Base-by-base conservation (phyloP, 257 asterid species). In the Fraxinus pennsylvanica region DNA sequence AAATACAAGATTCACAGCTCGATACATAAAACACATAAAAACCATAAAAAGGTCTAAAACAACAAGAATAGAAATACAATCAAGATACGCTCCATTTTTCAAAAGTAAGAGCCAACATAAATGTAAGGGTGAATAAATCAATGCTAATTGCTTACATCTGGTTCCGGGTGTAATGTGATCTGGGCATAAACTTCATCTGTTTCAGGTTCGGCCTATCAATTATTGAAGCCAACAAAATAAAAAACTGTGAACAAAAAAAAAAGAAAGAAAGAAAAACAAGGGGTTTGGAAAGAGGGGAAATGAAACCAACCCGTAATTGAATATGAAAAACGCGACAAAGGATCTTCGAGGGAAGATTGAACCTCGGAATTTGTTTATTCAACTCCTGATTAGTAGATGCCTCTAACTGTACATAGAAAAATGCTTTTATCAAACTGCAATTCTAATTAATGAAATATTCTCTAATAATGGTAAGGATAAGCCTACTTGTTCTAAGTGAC, bases 171-270 rank as follows among this genome's bases (percentile, higher is more conserved):
- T 83, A 93, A 81, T 50, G 92, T 93, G 79, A 93, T 89, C 85
- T 91, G 98, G 0, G 97, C 93, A 76, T 91, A 93, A 71, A 93
- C 97, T 82, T 93, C 98, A 78, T 93, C 98, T 0, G 94, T 93
- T 72, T 91, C 97, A 1, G 82, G 77, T 73, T 93, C 98, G 6
- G 97, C 97, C 98, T 93, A 78, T 22, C 21, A 47, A 78, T 68
- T 54, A 50, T 70, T 25, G 32, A 61, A 21, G 72, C 12, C 33
- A 68, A 30, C 14, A 43, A 8, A 80, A 52, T 10, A n/a, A 57
- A 6, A 57, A 19, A 57, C 7, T 6, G 65, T 4, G 19, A 59
- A 5, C 30, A 81, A 74, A 45, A 8, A 21, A 35, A 47, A 21
- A n/a, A 3, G 10, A 68, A n/a, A 3, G 10, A 68, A 1, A 59